Percentiles rank a stretch among this genome's conserved stretches.
Conservation (phyloP, 352 stramenopile species). For the Pythium sukuiense region DNA sequence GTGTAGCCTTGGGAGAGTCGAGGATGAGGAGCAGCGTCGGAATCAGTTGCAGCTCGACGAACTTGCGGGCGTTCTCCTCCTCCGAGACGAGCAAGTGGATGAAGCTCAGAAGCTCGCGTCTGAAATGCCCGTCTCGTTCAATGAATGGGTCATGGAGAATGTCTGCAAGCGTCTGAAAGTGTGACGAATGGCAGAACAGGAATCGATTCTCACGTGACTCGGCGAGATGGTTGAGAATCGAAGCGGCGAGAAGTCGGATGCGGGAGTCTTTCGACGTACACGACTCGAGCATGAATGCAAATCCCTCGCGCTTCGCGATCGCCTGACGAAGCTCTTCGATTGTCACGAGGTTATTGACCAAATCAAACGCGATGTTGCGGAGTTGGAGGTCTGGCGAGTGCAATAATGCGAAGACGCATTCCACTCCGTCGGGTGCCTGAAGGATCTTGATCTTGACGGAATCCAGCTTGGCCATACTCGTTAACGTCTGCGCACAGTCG, state of each 20-base stretch:
- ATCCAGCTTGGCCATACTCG: constrained; percentile 52
- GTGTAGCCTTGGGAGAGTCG: constrained; percentile 34
- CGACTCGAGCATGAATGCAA: constrained; percentile 61
- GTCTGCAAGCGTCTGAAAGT: constrained; percentile 48
- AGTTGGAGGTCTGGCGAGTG: constrained; percentile 53
- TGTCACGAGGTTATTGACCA: constrained; percentile 60
- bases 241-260: constrained; percentile 49
- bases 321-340: constrained; percentile 60
- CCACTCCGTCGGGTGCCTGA: constrained; percentile 59
- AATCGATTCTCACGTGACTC: constrained; percentile 54
- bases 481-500: constrained; percentile 65
- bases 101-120: constrained; percentile 62
- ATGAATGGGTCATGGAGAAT: constrained; percentile 72
- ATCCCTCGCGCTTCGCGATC: constrained; percentile 65
- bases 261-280: constrained; percentile 61
- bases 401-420: constrained; percentile 69
- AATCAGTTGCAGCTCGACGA: constrained; percentile 57
- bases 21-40: constrained; percentile 58
- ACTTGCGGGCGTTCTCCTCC: constrained; percentile 51
- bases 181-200: constrained; percentile 60
- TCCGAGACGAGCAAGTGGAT: constrained; percentile 58
- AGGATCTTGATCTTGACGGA: constrained; percentile 64
- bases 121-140: constrained; percentile 56
- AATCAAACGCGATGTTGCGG: constrained; percentile 49
- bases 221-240: constrained; percentile 60